Base-by-base conservation (phyloP, 1,139 yeast genomes). In the Lodderomyces oxycetoniae region DNA sequence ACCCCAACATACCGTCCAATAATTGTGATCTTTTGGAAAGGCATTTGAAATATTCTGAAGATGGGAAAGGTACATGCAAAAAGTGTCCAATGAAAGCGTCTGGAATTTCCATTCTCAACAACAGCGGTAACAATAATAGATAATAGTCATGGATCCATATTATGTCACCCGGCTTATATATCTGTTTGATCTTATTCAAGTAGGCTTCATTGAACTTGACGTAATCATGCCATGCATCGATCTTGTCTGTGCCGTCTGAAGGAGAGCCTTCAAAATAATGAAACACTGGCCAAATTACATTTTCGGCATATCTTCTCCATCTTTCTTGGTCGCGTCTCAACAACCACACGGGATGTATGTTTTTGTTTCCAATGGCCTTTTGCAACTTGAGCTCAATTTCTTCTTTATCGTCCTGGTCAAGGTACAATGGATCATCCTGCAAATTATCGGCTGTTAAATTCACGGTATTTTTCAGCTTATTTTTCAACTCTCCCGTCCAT, bases 131-230 rank as follows among this genome's bases (percentile, higher is more conserved):
- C 27, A 91, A 65, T 59, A 91, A 68, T 42, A 91, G 66, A 60
- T 91, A 97, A 53, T 91, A 91, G 60, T 91, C 98, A 54, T 91
- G 95, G 40, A 91, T 70, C 97, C 97, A 91, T 38, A 91, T 83
- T 33, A 93, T 73, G 55, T 91, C 99, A 30, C 98, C 98, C 3
- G 91, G 88, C 45, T 76, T 63, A 55, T 88, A 91, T 26, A 85
- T 69, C 32, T 73, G 66, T 46, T 77, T 71, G 44, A 91, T 80
- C 46, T 77, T 82, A 42, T 85, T 77, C 35, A 93, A 87, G 55
- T 85, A 91, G 5, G 89, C 89, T 56, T 88, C 95, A 56, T 93
- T 91, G 61, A 88, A 81, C 51, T 74, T 77, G 35, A 87, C 94
- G 53, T 91, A 93, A 54, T 86, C 95, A 52, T 80, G 74, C 96